phyloP scores from a whole-genome alignment of 257 asterid species.

The Henckelia pumila region DNA sequence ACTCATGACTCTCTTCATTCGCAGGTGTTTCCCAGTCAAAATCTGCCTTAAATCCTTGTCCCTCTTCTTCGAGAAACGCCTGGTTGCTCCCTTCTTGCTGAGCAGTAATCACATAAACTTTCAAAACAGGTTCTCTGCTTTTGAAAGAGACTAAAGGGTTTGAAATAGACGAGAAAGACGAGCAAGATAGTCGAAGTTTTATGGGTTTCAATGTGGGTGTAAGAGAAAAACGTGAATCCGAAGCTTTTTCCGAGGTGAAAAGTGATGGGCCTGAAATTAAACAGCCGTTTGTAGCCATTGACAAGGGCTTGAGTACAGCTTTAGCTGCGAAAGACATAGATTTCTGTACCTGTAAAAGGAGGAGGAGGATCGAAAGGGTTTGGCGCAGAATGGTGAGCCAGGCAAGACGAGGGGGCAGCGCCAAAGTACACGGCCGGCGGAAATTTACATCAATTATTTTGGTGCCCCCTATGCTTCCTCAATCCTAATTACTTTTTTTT shows the following conservation, averaged over 20 bases:
- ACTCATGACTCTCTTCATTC: conserved; percentile 31
- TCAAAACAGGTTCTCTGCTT: conserved; percentile 34
- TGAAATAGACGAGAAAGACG: conserved; percentile 38
- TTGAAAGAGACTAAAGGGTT: conserved; percentile 30
- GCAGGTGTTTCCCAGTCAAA: conserved; percentile 33
- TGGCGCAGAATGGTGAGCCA: background rate
- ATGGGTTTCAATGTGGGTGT: conserved; percentile 45
- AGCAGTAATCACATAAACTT: conserved; percentile 49
- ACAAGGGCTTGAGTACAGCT: background rate
- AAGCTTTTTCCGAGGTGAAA: conserved; percentile 42
- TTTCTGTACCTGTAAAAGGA: background rate
- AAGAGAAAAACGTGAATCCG: conserved; percentile 34
- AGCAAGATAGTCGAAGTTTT: conserved; percentile 42
- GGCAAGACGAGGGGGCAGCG: background rate
- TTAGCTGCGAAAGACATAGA: background rate
- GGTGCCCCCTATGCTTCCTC: too few relatives aligned
- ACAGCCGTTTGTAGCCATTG: conserved; percentile 56
- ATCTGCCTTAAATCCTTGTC: conserved; percentile 28
- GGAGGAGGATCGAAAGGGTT: background rate
- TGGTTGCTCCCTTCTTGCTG: conserved; percentile 54
- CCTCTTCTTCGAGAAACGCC: conserved; percentile 40
- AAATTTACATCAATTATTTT: too few relatives aligned
- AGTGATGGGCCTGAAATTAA: conserved; percentile 50
- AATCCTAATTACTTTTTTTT: too few relatives aligned
- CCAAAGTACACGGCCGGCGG: background rate